Evolutionary conservation across 2,329 filamentous ascomycete genomes (phyloP), one percentile per base, ranked within the genome.

Genomic region (Rutstroemia sp.): DNA sequence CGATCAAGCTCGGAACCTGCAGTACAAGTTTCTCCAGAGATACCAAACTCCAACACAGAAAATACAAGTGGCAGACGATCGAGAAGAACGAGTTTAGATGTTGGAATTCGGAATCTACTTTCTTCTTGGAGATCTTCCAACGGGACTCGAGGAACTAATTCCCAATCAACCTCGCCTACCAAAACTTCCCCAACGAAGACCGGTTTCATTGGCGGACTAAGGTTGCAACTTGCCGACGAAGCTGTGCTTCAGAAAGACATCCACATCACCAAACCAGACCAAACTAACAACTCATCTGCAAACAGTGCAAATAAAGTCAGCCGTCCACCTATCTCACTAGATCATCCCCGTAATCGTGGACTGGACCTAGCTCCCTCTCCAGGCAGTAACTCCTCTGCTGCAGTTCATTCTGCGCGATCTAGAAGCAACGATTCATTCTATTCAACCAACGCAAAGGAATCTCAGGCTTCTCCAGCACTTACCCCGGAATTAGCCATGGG

Each of bases 171-270:
- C 5, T 41, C 54, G 5, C 48, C 60, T 1, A 38, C 53, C 7
- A 46, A 60, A n/a, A 57, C 8, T 47, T 56, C 54, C 8, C 49
- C 54, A 17, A 52, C 48, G 2, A 27, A 39, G 23, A 25, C 42
- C 2, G 63, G 61, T 6, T 70, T 70, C 41, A 66, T 68, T 44
- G 68, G 67, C 17, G 68, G 68, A 25, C 42, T 69, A 9, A 70
- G 68, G 51, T 60, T 69, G 2, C 61, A 63, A 46, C 59, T 64
- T 27, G 63, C 60, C 6, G 59, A 64, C 47, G 63, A 66, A 42
- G 57, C 54, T n/a, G 46, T 55, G 27, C 45, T 57, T 8, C 63
- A 64, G 49, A 57, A 64, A 7, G 58, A 41, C 16, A 57, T 14
- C 16, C 44, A 45, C n/a, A 47, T 42, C 7, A 27, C 21, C 19